Evolutionary conservation across 2,329 filamentous ascomycete genomes (phyloP).

Genomic region (Gnomoniopsis smithogilvyi): DNA sequence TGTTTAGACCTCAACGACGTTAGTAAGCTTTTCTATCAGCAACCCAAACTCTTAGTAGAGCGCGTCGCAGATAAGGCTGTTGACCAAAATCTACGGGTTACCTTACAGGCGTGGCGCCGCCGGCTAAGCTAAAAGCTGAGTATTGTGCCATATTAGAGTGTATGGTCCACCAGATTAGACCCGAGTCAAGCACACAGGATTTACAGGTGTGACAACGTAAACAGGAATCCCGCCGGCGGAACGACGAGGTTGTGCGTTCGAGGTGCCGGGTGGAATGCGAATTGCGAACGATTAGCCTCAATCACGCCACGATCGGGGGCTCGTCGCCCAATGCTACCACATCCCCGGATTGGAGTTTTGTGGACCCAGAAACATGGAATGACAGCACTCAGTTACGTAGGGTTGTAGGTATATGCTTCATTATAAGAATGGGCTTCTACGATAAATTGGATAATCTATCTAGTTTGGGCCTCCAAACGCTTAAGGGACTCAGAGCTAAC

Average conservation of each 20-base stretch:
- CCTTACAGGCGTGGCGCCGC: not conserved
- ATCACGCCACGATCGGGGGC: conserved; percentile 3
- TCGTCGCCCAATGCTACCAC: not conserved
- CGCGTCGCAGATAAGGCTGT: not conserved
- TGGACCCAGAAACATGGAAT: not conserved
- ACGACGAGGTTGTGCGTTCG: not conserved
- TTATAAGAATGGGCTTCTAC: too few relatives aligned
- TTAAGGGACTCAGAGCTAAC: not conserved
- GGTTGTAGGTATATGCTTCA: too few relatives aligned
- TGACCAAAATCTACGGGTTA: not conserved
- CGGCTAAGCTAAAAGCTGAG: not conserved
- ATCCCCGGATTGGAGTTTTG: not conserved
- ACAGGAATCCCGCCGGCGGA: too few relatives aligned
- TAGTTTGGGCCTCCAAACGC: too few relatives aligned
- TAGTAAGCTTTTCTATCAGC: not conserved
- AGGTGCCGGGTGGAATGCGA: not conserved
- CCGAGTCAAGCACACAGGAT: not conserved
- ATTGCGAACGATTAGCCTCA: conserved; percentile 15
- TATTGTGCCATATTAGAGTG: conserved; percentile 1
- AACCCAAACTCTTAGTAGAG: not conserved
- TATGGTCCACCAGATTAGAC: not conserved
- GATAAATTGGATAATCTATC: too few relatives aligned
- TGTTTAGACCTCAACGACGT: not conserved
- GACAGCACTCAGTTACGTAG: too few relatives aligned
- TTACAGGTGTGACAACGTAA: not conserved